phyloP scores from a whole-genome alignment of 768 basidiomycete genomes.

The Leccinum fibrillosum region DNA sequence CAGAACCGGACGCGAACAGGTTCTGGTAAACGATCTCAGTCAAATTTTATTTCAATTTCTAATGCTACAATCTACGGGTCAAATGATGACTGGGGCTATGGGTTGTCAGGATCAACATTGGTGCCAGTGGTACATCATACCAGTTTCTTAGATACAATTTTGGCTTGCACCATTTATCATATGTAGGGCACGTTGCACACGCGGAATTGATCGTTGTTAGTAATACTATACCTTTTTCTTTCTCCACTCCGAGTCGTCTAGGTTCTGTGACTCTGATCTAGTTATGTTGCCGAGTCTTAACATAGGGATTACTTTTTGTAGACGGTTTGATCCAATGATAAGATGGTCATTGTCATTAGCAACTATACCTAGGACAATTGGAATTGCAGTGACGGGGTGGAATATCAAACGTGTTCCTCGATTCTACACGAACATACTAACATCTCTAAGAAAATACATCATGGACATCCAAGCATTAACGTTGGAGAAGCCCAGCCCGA shows the following conservation, averaged over 20 bases:
- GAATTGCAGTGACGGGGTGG: background rate
- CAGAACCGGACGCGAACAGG: conserved; percentile 28
- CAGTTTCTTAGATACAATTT: background rate
- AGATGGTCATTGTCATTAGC: background rate
- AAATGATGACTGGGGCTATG: background rate
- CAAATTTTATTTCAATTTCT: background rate
- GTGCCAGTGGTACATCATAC: no score
- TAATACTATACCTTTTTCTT: background rate
- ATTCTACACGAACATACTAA: background rate
- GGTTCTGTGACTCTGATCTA: background rate
- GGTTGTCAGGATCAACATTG: background rate
- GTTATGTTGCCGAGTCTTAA: no score
- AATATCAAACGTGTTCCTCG: no score
- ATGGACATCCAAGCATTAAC: background rate
- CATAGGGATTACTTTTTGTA: no score
- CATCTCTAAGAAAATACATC: background rate
- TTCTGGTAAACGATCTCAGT: conserved; percentile 34
- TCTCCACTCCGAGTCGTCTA: no score
- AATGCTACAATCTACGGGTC: background rate
- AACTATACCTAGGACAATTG: background rate
- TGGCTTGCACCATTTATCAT: background rate
- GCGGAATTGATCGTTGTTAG: background rate
- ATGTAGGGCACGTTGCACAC: background rate
- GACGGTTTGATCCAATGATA: no score
- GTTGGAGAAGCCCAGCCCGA: background rate